phyloP scores from a whole-genome alignment of 768 basidiomycete genomes.

The Solioccasus polychromus region DNA sequence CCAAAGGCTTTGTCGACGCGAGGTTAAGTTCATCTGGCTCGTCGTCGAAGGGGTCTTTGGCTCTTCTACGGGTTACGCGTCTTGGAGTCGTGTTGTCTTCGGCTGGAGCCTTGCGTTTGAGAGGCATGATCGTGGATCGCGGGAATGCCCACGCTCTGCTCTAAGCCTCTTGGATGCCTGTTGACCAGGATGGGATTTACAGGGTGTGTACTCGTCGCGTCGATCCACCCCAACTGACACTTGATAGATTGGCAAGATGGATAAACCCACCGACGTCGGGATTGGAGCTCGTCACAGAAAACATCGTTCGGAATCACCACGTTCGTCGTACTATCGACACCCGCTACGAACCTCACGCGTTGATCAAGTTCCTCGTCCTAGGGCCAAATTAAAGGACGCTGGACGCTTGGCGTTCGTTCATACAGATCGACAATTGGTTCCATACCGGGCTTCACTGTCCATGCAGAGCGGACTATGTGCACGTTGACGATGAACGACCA shows the following conservation, averaged over 20 bases:
- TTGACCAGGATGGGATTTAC: conserved; percentile 55
- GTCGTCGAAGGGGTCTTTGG: not conserved
- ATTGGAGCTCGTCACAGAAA: conserved; percentile 63
- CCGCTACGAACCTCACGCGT: conserved; percentile 13
- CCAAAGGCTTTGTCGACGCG: conserved; percentile 1
- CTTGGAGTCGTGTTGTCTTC: conserved; percentile 28
- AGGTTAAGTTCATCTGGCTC: conserved; percentile 33
- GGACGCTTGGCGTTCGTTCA: conserved; percentile 68
- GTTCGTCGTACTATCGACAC: conserved; percentile 34
- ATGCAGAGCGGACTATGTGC: conserved; percentile 68
- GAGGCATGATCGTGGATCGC: conserved; percentile 28
- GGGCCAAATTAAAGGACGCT: conserved; percentile 61
- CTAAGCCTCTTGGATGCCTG: too few relatives aligned
- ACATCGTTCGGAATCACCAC: conserved; percentile 69
- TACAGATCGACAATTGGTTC: conserved; percentile 72
- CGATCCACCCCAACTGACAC: conserved; percentile 3
- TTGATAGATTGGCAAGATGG: conserved; percentile 70
- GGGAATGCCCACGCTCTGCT: conserved; percentile 19
- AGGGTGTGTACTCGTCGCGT: conserved; percentile 38
- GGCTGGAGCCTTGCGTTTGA: conserved; percentile 45
- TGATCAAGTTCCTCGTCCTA: conserved; percentile 32
- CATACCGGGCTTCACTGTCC: conserved; percentile 46
- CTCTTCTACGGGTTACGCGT: conserved; percentile 19
- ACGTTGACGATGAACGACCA: conserved; percentile 77
- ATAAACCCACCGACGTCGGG: conserved; percentile 77